phyloP scores from a whole-genome alignment of 257 asterid species.

The Nicotiana knightiana region DNA sequence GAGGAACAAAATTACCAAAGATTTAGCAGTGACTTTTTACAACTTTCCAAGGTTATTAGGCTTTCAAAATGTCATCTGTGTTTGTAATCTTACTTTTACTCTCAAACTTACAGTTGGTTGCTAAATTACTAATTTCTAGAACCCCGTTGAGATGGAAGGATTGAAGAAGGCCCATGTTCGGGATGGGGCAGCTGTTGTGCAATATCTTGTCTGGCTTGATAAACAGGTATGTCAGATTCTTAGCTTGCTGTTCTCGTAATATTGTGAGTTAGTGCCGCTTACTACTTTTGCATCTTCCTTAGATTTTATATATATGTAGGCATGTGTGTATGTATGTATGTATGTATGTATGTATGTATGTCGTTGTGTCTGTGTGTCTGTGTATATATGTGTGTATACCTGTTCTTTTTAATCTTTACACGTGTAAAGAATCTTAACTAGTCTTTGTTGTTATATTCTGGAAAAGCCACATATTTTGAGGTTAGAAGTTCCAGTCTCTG shows the following conservation, averaged over 20 bases:
- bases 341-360: background rate
- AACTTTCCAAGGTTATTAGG: background rate
- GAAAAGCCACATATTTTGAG: background rate
- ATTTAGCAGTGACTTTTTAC: too few species aligned
- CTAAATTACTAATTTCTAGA: conserved; percentile 43
- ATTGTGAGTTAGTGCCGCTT: background rate
- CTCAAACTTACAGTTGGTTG: background rate
- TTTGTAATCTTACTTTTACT: too few species aligned
- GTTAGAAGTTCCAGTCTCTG: background rate
- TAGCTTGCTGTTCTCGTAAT: background rate
- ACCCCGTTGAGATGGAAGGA: conserved; percentile 88
- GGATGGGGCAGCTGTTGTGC: conserved; percentile 97
- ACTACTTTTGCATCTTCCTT: background rate
- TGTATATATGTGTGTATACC: background rate
- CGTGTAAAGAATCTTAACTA: background rate
- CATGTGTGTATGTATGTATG: background rate
- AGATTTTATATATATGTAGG: background rate
- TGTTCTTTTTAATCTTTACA: background rate
- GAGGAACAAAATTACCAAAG: too few species aligned
- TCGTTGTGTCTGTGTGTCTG: background rate
- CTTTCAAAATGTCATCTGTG: background rate
- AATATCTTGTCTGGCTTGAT: conserved; percentile 86
- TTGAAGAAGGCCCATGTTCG: conserved; percentile 88
- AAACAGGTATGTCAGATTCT: conserved; percentile 42
- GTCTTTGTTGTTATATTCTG: background rate